Conservation (phyloP, 768 basidiomycete species). For the Mycena belliarum region DNA sequence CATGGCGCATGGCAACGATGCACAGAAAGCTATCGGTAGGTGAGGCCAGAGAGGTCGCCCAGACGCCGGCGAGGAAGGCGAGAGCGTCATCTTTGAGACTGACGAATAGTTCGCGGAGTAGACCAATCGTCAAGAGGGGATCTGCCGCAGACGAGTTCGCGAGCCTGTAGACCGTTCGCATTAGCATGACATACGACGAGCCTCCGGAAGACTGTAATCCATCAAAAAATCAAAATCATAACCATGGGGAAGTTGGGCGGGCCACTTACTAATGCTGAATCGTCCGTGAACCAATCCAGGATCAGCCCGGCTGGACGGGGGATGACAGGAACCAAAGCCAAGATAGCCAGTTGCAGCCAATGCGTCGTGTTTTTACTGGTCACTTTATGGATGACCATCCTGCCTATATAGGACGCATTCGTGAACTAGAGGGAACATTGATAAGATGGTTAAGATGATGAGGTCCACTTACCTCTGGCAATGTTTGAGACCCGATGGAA, state of each 20-base stretch:
- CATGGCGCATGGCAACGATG: conserved; percentile 69
- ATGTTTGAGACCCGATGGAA: conserved; percentile 29
- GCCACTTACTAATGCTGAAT: conserved; percentile 36
- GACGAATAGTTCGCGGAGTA: conserved; percentile 68
- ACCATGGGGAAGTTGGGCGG: too few relatives aligned
- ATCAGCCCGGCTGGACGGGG: conserved; percentile 40
- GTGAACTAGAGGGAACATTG: conserved; percentile 37
- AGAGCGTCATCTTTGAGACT: conserved; percentile 70
- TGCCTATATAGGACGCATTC: conserved; percentile 46
- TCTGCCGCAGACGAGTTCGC: conserved; percentile 57
- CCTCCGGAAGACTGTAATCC: conserved; percentile 21
- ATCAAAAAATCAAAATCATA: neutral
- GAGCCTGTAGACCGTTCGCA: conserved; percentile 64
- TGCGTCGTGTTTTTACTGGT: conserved; percentile 54
- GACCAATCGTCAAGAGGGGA: conserved; percentile 49
- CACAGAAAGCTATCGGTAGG: conserved; percentile 36
- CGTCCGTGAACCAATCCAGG: conserved; percentile 54
- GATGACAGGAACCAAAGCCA: conserved; percentile 53
- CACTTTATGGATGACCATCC: conserved; percentile 58
- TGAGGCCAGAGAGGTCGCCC: conserved; percentile 38
- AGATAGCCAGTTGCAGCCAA: conserved; percentile 59
- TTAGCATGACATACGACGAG: conserved; percentile 55
- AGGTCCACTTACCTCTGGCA: conserved; percentile 31
- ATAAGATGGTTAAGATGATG: neutral
- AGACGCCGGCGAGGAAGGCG: conserved; percentile 78